Percentiles rank a stretch among this genome's conserved stretches.
Evolutionary conservation across 2,329 filamentous ascomycete species (phyloP).

Genomic region (Paradendryphiella salina): DNA sequence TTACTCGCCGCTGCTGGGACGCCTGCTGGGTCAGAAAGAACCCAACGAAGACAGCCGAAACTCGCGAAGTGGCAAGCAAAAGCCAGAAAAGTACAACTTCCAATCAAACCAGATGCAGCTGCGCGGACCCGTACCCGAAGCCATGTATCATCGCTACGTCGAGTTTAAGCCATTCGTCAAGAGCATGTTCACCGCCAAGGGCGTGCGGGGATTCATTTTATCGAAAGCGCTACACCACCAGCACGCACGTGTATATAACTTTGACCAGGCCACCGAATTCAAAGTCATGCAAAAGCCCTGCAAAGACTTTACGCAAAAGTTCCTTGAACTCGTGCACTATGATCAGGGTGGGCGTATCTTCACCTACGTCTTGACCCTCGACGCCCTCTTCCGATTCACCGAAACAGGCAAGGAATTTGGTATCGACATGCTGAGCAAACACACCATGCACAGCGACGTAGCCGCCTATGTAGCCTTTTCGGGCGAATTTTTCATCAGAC

Average conservation of each 20-base stretch:
- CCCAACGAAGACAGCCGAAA: conserved; percentile 46
- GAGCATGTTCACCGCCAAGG: conserved; percentile 79
- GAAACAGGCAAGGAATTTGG: conserved; percentile 96
- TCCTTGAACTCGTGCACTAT: conserved; percentile 83
- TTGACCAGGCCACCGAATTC: conserved; percentile 73
- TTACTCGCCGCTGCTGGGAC: conserved; percentile 85
- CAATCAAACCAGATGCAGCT: conserved; percentile 92
- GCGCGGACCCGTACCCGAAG: conserved; percentile 74
- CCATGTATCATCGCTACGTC: conserved; percentile 88
- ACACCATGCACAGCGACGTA: conserved; percentile 96
- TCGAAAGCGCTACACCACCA: conserved; percentile 89
- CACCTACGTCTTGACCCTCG: conserved; percentile 88
- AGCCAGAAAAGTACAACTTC: conserved; percentile 79
- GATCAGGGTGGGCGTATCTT: conserved; percentile 85
- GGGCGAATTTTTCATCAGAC: conserved; percentile 88
- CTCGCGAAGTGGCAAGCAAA: conserved; percentile 48
- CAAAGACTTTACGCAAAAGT: conserved; percentile 72
- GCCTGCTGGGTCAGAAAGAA: conserved; percentile 69
- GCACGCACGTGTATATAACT: conserved; percentile 87
- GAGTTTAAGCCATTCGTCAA: conserved; percentile 91
- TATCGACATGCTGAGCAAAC: conserved; percentile 89
- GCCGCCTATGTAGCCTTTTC: conserved; percentile 88
- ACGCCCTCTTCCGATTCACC: conserved; percentile 85
- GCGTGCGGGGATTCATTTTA: conserved; percentile 76
- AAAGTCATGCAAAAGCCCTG: conserved; percentile 69